Evolutionary conservation across 805 yeast species (phyloP).

Genomic region (Blastobotrys terrestris): DNA sequence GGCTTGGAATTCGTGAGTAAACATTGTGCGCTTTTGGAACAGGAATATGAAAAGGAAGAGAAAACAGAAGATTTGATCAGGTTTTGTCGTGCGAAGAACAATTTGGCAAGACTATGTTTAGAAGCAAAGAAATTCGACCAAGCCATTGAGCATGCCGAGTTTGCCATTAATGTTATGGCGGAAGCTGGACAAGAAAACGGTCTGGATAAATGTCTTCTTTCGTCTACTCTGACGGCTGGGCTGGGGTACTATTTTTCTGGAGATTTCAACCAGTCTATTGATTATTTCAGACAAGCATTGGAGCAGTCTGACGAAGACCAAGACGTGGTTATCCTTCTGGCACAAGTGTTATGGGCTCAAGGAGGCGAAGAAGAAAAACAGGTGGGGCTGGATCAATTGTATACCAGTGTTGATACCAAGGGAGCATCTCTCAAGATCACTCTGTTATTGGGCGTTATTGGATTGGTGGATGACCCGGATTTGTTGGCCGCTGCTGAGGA

Average conservation of each 20-base stretch:
- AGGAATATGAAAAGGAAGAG: slow-evolving; percentile 51
- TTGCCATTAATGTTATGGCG: slow-evolving; percentile 40
- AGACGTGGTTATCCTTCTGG: slow-evolving; percentile 62
- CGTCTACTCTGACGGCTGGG: slow-evolving; percentile 68
- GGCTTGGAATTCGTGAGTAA: slow-evolving; percentile 46
- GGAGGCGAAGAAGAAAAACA: slow-evolving; percentile 71
- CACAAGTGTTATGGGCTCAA: slow-evolving; percentile 73
- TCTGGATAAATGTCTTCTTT: slow-evolving; percentile 26
- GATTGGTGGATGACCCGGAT: slow-evolving; percentile 54
- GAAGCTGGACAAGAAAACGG: slow-evolving; percentile 23
- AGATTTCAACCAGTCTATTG: slow-evolving; percentile 60
- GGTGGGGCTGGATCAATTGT: slow-evolving; percentile 80
- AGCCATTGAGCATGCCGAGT: slow-evolving; percentile 58
- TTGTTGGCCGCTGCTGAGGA: slow-evolving; percentile 55
- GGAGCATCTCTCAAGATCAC: slow-evolving; percentile 67
- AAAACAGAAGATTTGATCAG: slow-evolving; percentile 39
- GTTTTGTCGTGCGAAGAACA: slow-evolving; percentile 59
- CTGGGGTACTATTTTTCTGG: slow-evolving; percentile 57
- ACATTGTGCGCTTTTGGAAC: slow-evolving; percentile 47
- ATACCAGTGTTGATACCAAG: slow-evolving; percentile 51
- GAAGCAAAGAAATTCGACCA: slow-evolving; percentile 50
- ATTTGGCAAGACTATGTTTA: slow-evolving; percentile 62
- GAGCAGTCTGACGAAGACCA: slow-evolving; percentile 50
- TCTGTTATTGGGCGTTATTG: slow-evolving; percentile 71
- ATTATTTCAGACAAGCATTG: slow-evolving; percentile 60